These are phyloP conservation scores for Hypoxylon fuscum DNA, from an alignment of 495 filamentous ascomycete genomes.

Conservation along the genomic window DNA sequence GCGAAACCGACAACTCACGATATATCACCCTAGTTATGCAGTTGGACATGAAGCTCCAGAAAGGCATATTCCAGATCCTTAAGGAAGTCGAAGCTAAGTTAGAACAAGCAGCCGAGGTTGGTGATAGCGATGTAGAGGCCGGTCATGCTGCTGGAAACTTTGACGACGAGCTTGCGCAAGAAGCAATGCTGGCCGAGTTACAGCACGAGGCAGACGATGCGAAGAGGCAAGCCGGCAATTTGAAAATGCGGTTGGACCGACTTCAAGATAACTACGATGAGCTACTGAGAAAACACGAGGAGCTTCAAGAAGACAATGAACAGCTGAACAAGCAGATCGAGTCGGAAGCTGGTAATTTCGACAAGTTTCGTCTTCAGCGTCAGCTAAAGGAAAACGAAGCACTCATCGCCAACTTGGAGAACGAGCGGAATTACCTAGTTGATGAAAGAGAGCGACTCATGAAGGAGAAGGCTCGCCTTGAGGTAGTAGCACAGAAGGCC, in stretches of 20 bases:
- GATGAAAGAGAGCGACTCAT: conserved; percentile 52
- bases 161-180: conserved; percentile 43
- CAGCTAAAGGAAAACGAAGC: conserved; percentile 42
- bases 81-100: conserved; percentile 29
- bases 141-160: neutral
- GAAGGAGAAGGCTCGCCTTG: conserved; percentile 57
- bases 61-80: conserved; percentile 32
- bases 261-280: conserved; percentile 70
- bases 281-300: conserved; percentile 66
- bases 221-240: conserved; percentile 60
- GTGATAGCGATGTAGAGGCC: conserved; percentile 18
- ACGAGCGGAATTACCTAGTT: conserved; percentile 52
- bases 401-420: conserved; percentile 50
- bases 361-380: conserved; percentile 41
- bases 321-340: conserved; percentile 73
- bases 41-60: conserved; percentile 28
- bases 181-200: conserved; percentile 36
- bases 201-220: conserved; percentile 57
- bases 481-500: conserved; percentile 54
- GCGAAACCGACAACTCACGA: conserved; percentile 31
- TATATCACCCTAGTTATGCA: conserved; percentile 29
- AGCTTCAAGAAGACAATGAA: conserved; percentile 58
- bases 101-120: conserved; percentile 8
- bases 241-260: conserved; percentile 65
- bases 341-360: conserved; percentile 44